These are phyloP conservation scores for Salix dunnii DNA, from an alignment of 345 rosid species.

Conservation along the genomic window DNA sequence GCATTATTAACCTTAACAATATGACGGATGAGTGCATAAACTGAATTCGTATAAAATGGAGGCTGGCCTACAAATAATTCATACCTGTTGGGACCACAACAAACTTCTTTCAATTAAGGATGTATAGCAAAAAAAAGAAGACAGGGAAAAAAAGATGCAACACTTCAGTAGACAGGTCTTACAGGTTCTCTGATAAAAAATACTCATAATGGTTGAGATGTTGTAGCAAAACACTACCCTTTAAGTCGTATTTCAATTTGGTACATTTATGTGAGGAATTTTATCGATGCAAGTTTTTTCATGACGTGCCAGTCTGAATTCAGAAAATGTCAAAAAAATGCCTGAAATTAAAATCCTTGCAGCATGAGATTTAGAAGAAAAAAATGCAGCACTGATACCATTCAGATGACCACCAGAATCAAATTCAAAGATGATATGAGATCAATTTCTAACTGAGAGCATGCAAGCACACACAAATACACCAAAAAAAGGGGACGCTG, in stretches of 20 bases:
- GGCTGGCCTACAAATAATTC: conserved; percentile 97
- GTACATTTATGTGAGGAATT: too few relatives aligned
- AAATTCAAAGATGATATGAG: neutral
- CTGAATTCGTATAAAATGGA: conserved; percentile 97
- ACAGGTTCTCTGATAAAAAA: neutral
- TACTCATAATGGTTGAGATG: too few relatives aligned
- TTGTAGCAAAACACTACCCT: too few relatives aligned
- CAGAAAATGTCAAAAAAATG: too few relatives aligned
- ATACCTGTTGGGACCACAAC: conserved; percentile 50
- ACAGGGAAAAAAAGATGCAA: neutral
- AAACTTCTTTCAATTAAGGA: conserved; percentile 9
- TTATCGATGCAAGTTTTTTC: too few relatives aligned
- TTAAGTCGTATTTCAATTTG: too few relatives aligned
- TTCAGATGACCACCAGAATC: neutral
- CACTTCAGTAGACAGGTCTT: neutral
- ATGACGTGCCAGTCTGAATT: too few relatives aligned
- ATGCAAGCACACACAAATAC: too few relatives aligned
- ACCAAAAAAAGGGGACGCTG: neutral
- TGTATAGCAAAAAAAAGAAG: neutral
- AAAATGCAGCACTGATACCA: neutral
- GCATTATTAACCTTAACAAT: conserved; percentile 73
- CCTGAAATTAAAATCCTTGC: too few relatives aligned
- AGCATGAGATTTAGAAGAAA: too few relatives aligned
- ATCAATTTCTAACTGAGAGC: neutral
- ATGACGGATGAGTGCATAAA: conserved; percentile 91